Base-by-base conservation (phyloP, 441 rosid genomes). In the Mallotus repandus region DNA sequence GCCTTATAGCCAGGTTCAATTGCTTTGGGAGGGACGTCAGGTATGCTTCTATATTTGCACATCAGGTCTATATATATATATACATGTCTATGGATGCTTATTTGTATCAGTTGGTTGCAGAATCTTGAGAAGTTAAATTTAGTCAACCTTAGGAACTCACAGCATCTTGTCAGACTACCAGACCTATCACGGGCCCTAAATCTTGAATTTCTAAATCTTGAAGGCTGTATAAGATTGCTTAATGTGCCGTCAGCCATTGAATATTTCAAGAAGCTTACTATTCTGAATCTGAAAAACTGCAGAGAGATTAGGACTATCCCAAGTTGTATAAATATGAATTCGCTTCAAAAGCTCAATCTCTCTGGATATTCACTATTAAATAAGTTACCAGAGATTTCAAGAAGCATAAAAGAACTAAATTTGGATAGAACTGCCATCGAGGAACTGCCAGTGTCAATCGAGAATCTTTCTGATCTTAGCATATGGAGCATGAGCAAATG, bases 91-190 rank as follows among this genome's bases (percentile, higher is more conserved):
- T 29, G 45, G 22, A 6, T 35, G 4, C 7, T 7, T 12, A 35
- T 25, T 22, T n/a, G 0, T n/a, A 13, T 29, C 45, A 14, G 5
- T 5, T 16, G 4, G 9, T 14, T 46, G 5, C 65, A 73, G 76
- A 18, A n/a, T 66, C 55, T 11, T 0, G 6, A 18, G 15, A 73
- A 65, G 25, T 57, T 73, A 22, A 73, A 25, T 18, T 10, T 0
- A 16, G 5, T 57, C 25, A 61, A 62, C 41, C 75, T 71, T 11
- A 71, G 75, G 50, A 9, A 32, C 35, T 55, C 66, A n/a, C 18
- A 32, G 12, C 9, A 15, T 9, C 63, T 71, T 4, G 18, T 49
- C 22, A 12, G 10, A 7, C 8, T 43, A 15, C 45, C 43, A 22
- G 16, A 21, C 13, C 14, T 48, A 10, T 29, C 58, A 9, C 4